These are phyloP conservation scores for Magnaporthiopsis rhizophila DNA, from an alignment of 2,329 filamentous ascomycete species.

Conservation along the genomic window DNA sequence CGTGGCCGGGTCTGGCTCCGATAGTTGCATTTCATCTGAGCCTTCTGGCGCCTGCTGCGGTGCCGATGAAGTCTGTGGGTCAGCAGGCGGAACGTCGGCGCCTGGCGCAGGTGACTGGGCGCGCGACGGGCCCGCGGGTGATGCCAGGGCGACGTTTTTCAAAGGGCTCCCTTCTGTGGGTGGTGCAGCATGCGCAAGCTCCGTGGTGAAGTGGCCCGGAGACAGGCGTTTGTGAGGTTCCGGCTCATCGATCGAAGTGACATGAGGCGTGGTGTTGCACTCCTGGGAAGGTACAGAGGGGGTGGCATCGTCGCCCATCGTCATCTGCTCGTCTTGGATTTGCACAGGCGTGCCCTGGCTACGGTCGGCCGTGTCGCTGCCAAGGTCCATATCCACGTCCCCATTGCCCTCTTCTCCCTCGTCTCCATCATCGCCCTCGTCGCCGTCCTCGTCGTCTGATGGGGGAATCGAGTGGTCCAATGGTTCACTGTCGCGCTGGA, in stretches of 20 bases:
- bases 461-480: conserved; percentile 5
- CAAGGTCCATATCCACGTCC: conserved; percentile 6
- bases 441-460: conserved; percentile 7
- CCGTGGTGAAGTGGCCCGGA: neutral
- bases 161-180: conserved; percentile 6
- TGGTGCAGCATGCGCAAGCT: neutral
- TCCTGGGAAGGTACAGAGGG: neutral
- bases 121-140: conserved; percentile 1
- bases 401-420: conserved; percentile 3
- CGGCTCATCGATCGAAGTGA: neutral
- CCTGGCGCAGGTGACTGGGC: neutral
- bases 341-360: neutral
- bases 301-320: neutral
- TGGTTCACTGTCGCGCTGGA: neutral
- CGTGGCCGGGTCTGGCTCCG: neutral
- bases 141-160: conserved; percentile 6
- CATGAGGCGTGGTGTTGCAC: neutral
- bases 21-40: neutral
- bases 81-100: neutral
- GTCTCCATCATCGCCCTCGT: conserved; percentile 4
- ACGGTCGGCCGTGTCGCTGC: neutral
- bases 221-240: neutral
- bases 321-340: neutral
- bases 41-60: neutral
- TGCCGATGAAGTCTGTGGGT: neutral